Evolutionary conservation across 768 basidiomycete species (phyloP).

Genomic region (Rhodotorula graminis): DNA sequence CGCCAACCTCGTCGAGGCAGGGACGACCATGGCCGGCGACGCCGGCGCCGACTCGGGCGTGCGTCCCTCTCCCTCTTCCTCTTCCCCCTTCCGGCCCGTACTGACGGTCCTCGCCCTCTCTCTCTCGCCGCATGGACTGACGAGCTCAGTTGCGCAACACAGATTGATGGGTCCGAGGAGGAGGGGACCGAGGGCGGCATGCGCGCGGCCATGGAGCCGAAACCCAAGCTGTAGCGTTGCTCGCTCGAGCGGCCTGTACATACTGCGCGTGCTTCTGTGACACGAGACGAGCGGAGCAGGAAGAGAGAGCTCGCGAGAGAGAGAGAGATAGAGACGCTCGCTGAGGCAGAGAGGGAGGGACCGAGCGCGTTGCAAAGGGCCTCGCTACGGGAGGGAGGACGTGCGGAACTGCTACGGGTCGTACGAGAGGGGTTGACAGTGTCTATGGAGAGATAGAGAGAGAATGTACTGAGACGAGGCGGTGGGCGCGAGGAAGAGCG

Average conservation of each 20-base stretch:
- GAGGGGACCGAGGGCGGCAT: neutral
- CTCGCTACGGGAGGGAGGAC: no score
- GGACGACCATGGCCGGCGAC: constrained; percentile 20
- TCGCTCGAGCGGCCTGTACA: neutral
- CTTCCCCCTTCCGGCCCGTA: neutral
- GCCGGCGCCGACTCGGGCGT: constrained; percentile 14
- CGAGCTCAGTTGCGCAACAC: neutral
- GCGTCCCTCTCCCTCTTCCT: neutral
- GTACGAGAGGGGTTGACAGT: no score
- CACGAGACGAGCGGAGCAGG: no score
- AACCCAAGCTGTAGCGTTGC: neutral
- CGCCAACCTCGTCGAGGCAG: constrained; percentile 19
- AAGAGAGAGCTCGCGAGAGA: no score
- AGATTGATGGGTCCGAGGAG: neutral
- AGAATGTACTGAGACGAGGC: neutral
- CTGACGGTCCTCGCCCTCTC: no score
- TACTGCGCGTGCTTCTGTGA: neutral
- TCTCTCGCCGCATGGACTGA: neutral
- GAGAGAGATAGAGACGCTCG: no score
- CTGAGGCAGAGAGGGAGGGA: no score
- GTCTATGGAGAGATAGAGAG: neutral
- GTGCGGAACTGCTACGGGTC: no score
- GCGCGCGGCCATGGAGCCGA: neutral
- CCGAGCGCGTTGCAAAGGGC: no score
- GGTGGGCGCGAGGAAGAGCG: no score